Conservation (phyloP, 331 rosid species). For the Arachis monticola region DNA sequence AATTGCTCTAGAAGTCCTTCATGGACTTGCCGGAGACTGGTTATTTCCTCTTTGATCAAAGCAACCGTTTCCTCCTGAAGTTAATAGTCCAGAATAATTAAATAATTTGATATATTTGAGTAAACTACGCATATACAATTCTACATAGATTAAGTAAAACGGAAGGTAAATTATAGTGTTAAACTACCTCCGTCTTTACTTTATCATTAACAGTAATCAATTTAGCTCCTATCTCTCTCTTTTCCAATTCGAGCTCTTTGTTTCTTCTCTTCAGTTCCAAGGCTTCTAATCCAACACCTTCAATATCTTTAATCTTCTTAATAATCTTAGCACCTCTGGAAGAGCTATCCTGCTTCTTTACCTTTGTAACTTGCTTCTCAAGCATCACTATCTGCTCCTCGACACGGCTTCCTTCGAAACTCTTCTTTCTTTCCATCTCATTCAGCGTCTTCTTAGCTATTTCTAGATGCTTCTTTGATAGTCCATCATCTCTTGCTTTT, state of each 20-base stretch:
- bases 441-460: conserved; percentile 35
- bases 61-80: conserved; percentile 38
- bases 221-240: conserved; percentile 47
- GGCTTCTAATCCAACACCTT: conserved; percentile 37
- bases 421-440: conserved; percentile 43
- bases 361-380: conserved; percentile 40
- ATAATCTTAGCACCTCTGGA: conserved; percentile 23
- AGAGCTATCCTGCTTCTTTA: conserved; percentile 26
- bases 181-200: conserved; percentile 45
- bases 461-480: conserved; percentile 45
- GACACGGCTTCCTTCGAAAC: conserved; percentile 4
- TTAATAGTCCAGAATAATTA: too few species aligned
- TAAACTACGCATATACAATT: too few species aligned
- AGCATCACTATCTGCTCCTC: conserved; percentile 41
- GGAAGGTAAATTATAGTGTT: too few species aligned
- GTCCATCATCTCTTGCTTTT: conserved; percentile 35
- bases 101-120: too few species aligned
- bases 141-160: too few species aligned
- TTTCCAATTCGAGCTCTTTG: conserved; percentile 60
- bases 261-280: conserved; percentile 51
- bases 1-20: conserved; percentile 43
- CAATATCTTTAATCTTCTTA: conserved; percentile 40
- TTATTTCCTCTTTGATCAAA: conserved; percentile 39
- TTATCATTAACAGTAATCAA: conserved; percentile 38
- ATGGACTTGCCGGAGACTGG: conserved; percentile 36